phyloP scores from a whole-genome alignment of 2,329 filamentous ascomycete genomes.

The Blastomyces gilchristii region DNA sequence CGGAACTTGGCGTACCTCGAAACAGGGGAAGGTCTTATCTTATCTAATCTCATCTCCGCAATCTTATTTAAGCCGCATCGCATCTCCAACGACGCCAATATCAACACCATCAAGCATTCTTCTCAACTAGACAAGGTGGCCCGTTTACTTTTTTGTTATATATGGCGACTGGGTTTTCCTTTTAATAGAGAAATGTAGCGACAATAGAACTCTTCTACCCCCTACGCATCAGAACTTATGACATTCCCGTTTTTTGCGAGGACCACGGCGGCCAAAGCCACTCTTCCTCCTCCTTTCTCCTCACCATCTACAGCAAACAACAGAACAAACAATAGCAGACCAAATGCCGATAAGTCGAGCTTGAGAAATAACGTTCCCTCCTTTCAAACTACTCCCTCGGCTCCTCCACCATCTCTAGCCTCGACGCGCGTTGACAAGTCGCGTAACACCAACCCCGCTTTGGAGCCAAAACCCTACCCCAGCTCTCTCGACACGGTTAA shows the following conservation, averaged over 20 bases:
- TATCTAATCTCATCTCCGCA: conserved; percentile 16
- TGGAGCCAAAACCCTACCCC: conserved; percentile 21
- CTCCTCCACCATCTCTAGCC: conserved; percentile 8
- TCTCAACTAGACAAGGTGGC: neutral
- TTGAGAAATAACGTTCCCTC: neutral
- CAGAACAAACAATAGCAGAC: neutral
- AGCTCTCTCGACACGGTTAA: conserved; percentile 15
- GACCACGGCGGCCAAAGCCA: neutral
- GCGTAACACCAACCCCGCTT: conserved; percentile 22
- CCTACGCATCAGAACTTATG: neutral
- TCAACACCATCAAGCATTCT: neutral
- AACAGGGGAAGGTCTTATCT: conserved; percentile 16
- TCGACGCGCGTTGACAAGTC: neutral
- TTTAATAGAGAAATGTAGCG: neutral
- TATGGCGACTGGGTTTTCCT: neutral
- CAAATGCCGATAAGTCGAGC: neutral
- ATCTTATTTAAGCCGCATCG: neutral
- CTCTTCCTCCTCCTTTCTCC: neutral
- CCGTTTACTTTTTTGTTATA: neutral
- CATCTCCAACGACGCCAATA: neutral
- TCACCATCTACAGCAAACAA: neutral
- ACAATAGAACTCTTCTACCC: neutral
- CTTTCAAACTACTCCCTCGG: neutral
- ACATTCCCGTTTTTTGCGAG: conserved; percentile 1
- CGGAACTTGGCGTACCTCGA: neutral